Percentiles rank a stretch among this genome's conserved stretches.
phyloP scores from a whole-genome alignment of 2,329 filamentous ascomycete genomes.

The Pseudofabraea citricarpa region DNA sequence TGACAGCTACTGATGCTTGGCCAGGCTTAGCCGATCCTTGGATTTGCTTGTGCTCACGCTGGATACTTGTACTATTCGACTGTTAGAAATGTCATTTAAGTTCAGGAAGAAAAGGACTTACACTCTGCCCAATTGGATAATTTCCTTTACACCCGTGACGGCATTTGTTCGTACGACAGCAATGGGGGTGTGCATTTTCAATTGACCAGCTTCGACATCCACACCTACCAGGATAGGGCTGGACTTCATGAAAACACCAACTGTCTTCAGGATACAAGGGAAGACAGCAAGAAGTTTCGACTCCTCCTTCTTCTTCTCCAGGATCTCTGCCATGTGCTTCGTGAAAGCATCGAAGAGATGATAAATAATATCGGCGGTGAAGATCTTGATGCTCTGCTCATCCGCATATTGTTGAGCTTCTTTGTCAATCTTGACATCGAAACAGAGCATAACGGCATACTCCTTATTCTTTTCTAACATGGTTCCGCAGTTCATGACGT shows the following conservation, averaged over 20 bases:
- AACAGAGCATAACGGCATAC: slow-evolving; percentile 98
- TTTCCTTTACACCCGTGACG: slow-evolving; percentile 75
- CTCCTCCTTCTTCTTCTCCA: slow-evolving; percentile 93
- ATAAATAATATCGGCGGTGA: slow-evolving; percentile 98
- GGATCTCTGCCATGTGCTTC: slow-evolving; percentile 82
- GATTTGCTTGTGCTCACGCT: slow-evolving; percentile 96
- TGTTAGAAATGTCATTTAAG: slow-evolving; percentile 14
- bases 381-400: slow-evolving; percentile 93
- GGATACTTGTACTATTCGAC: slow-evolving; percentile 73
- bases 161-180: slow-evolving; percentile 80
- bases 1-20: slow-evolving; percentile 94
- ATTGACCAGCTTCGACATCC: slow-evolving; percentile 86
- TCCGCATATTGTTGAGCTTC: slow-evolving; percentile 89
- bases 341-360: slow-evolving; percentile 97
- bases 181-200: slow-evolving; percentile 85
- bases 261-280: slow-evolving; percentile 84
- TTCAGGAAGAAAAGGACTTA: slow-evolving; percentile 18
- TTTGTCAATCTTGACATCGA: slow-evolving; percentile 99
- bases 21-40: slow-evolving; percentile 82
- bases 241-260: slow-evolving; percentile 98
- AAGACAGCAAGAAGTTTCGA: slow-evolving; percentile 94
- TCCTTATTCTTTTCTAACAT: slow-evolving; percentile 97
- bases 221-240: slow-evolving; percentile 92
- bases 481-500: slow-evolving; percentile 90
- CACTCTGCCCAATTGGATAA: slow-evolving; percentile 83